Evolutionary conservation across 2,329 filamentous ascomycete genomes (phyloP), one percentile per base, ranked within the genome.

Genomic region (Thermoascus crustaceus): DNA sequence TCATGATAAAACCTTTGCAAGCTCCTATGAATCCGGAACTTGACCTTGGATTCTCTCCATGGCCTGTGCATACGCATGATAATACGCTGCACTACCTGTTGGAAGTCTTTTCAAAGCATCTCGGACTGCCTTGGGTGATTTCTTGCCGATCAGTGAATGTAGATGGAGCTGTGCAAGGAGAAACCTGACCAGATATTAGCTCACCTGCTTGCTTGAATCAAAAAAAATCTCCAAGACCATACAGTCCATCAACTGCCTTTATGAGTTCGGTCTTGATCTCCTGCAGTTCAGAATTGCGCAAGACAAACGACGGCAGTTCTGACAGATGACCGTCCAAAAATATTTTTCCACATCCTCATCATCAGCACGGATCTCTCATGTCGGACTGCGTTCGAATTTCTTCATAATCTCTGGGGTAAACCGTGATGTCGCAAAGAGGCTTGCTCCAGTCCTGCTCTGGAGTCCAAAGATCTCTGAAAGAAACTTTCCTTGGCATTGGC

Each of bases 11-110:
- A n/a, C 9, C 30, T 44, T 35, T 1, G 49, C 50, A 11, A 43
- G 40, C 13, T 30, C n/a, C 5, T 18, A 4, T 4, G 6, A 22
- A 5, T 35, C 40, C n/a, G n/a, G 5, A 7, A 5, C 10, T 33
- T 50, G 46, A 6, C 25, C 35, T 2, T 38, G 21, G 20, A 49
- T 42, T 37, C 46, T 41, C 30, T 40, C 27, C 35, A 40, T 35
- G 14, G 38, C 31, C 21, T 40, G 26, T 14, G 37, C 20, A 32
- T 48, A 48, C 27, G 31, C 36, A 23, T 32, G 7, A 34, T 13
- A 38, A 19, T 6, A n/a, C 27, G 3, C 11, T 7, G 16, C 14
- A 14, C 25, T 19, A 33, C 19, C 31, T 21, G 29, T 38, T 33
- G n/a, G n/a, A n/a, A n/a, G 14, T 9, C 24, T 16, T n/a, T 27